phyloP scores from a whole-genome alignment of 176 grass and related monocot species.

The Panicum miliaceum region DNA sequence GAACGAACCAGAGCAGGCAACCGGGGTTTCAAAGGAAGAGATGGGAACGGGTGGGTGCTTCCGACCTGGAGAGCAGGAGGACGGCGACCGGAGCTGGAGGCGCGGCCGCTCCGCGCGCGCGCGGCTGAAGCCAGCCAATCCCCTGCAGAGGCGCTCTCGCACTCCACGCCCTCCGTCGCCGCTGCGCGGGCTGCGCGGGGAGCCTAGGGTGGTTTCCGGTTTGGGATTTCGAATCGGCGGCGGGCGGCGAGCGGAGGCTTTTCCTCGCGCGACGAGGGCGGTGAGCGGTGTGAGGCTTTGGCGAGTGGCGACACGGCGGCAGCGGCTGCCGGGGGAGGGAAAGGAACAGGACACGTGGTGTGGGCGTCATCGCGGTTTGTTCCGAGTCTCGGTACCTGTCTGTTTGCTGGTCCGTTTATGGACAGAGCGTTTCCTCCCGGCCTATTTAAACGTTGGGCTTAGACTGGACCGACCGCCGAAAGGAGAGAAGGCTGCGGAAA shows the following conservation, averaged over 20 bases:
- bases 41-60: not conserved
- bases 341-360: not conserved
- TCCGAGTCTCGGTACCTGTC: not conserved
- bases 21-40: not conserved
- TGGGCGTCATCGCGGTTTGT: not conserved
- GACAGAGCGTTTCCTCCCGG: not conserved
- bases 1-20: not conserved
- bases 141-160: not conserved
- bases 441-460: not conserved
- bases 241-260: not conserved
- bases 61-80: not conserved
- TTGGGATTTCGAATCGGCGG: not conserved
- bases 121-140: not conserved
- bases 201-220: not conserved
- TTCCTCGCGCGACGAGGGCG: not conserved
- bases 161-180: not conserved
- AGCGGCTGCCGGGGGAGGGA: not conserved
- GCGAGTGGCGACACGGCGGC: not conserved
- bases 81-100: not conserved
- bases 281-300: not conserved
- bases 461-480: not conserved
- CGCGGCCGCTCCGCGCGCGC: not conserved
- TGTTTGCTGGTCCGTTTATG: not conserved
- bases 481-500: not conserved
- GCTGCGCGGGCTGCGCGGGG: not conserved